Evolutionary conservation across 2,329 filamentous ascomycete genomes (phyloP), one percentile per base, ranked within the genome.

Genomic region (Neonectria punicea): DNA sequence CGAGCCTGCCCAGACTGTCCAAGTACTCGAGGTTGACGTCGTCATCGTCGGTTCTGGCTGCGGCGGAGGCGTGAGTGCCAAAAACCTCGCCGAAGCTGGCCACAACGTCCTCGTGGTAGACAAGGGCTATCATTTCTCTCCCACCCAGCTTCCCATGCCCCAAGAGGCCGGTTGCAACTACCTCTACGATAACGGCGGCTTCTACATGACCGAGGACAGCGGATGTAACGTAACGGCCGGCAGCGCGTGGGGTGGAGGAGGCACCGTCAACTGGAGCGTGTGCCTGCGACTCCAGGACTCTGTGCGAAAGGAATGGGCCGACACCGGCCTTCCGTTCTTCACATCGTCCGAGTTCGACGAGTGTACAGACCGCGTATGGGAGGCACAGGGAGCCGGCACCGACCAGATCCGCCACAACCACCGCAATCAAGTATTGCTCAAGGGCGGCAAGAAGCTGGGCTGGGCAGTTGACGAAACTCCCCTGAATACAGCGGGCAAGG

Each of bases 21-120:
- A 90, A 67, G 84, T 85, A 3, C 81, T 97, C 43, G 88, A 93
- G 58, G 91, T 92, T 0, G 95, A 98, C 77, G 89, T 97, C 1
- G 88, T 97, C 44, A 89, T 98, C 63, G 86, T 98, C 20, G 94
- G 94, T 2, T 96, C 92, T 41, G 94, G 94, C 30, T 97, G 93
- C 72, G 94, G 94, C 67, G 94, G 92, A 44, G 93, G 86, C 10
- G 93, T 97, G 0, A 88, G 86, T 39, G 94, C 94, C 25, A 94
- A 94, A 78, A 91, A 92, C 55, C 81, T 97, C 1, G 88, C 94
- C 10, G 90, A 94, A 78, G 92, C 90, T 1, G 93, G 92, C 4
- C 84, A 92, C 68, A 83, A 84, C 20, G 93, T 97, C 30, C 77
- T 97, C 4, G 92, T 98, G 1, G 90, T 93, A 3, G 93, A 97